phyloP scores from a whole-genome alignment of 2,329 filamentous ascomycete species.

The Orbilia javanica region DNA sequence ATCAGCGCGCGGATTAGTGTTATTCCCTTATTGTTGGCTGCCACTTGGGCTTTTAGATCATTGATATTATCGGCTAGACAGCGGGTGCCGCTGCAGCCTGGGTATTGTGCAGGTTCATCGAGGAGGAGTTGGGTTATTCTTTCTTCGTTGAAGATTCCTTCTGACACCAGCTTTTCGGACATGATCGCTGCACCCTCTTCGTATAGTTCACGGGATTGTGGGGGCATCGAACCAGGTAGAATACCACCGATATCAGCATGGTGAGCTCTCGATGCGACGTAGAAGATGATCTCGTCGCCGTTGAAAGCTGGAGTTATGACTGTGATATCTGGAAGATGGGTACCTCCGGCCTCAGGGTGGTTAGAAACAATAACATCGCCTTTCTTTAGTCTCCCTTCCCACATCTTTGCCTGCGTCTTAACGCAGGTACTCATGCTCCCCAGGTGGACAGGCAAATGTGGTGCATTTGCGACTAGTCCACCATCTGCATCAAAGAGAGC shows the following conservation, averaged over 20 bases:
- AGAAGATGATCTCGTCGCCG: slow-evolving; percentile 81
- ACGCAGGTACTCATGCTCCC: slow-evolving; percentile 90
- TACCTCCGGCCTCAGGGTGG: slow-evolving; percentile 85
- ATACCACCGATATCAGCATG: slow-evolving; percentile 89
- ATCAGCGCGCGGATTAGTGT: slow-evolving; percentile 80
- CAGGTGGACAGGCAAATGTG: slow-evolving; percentile 83
- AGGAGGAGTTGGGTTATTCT: slow-evolving; percentile 79
- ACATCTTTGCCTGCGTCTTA: slow-evolving; percentile 81
- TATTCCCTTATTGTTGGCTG: slow-evolving; percentile 88
- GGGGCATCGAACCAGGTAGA: slow-evolving; percentile 84
- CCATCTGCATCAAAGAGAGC: slow-evolving; percentile 82
- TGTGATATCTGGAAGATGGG: slow-evolving; percentile 83
- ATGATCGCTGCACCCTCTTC: slow-evolving; percentile 76
- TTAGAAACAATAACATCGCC: slow-evolving; percentile 88
- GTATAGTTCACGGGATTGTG: slow-evolving; percentile 75
- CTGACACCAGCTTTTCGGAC: slow-evolving; percentile 78
- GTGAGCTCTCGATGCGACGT: slow-evolving; percentile 82
- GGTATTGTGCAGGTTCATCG: slow-evolving; percentile 78
- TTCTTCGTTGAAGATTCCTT: slow-evolving; percentile 82
- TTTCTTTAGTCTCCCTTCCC: slow-evolving; percentile 80
- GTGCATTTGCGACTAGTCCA: slow-evolving; percentile 81
- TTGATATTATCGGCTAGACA: slow-evolving; percentile 86
- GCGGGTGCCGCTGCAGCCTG: slow-evolving; percentile 81
- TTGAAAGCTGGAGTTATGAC: slow-evolving; percentile 84
- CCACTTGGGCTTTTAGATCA: slow-evolving; percentile 87